phyloP scores from a whole-genome alignment of 805 yeast species.

The Candida sakaeoensis region DNA sequence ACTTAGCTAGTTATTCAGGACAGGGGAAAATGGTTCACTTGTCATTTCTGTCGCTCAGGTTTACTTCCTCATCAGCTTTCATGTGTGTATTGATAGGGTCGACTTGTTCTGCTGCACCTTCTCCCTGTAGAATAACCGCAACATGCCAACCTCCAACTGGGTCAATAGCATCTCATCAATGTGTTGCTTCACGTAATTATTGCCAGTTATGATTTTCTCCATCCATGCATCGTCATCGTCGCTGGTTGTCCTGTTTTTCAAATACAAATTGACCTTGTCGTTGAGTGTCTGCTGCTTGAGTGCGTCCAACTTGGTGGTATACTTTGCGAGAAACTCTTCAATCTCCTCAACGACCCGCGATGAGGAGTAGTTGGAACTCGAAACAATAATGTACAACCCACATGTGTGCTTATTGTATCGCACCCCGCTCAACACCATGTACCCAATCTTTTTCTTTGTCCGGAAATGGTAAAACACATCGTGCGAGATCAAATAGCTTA shows the following conservation, averaged over 20 bases:
- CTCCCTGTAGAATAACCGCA: conserved; percentile 8
- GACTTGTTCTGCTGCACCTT: conserved; percentile 15
- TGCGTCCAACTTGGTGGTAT: conserved; percentile 31
- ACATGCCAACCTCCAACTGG: conserved; percentile 23
- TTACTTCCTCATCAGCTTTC: no score
- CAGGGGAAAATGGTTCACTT: no score
- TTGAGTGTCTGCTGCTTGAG: conserved; percentile 35
- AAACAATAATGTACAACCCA: conserved; percentile 56
- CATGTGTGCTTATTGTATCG: conserved; percentile 47
- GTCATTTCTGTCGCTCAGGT: no score
- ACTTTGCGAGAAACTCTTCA: conserved; percentile 42
- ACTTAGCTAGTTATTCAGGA: no score
- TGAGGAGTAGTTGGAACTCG: conserved; percentile 48
- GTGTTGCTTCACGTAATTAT: conserved; percentile 26
- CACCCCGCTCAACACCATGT: conserved; percentile 55
- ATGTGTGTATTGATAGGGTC: conserved; percentile 7
- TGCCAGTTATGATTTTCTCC: conserved; percentile 45
- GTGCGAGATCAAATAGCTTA: conserved; percentile 44
- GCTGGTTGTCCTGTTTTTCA: conserved; percentile 27
- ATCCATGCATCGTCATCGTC: conserved; percentile 40
- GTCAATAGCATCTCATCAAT: conserved; percentile 30
- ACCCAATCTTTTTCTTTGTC: conserved; percentile 57
- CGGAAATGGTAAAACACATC: conserved; percentile 47
- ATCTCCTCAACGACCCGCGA: conserved; percentile 45
- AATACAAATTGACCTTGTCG: conserved; percentile 30